Percentiles rank a stretch among this genome's conserved stretches.
These are phyloP conservation scores for Anisodus acutangulus DNA, from an alignment of 257 asterid genomes.

Conservation along the genomic window DNA sequence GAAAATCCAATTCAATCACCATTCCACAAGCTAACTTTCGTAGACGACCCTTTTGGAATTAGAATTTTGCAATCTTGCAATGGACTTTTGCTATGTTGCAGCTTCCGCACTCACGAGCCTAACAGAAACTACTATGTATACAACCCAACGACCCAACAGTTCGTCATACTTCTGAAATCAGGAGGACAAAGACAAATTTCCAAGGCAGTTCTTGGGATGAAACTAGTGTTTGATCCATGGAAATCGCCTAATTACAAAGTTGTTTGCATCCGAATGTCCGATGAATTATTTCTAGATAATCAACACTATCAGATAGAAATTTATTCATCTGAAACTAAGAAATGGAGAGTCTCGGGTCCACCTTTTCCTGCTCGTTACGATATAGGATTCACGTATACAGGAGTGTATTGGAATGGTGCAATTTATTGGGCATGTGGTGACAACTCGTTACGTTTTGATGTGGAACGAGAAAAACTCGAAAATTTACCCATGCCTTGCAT, in stretches of 20 bases:
- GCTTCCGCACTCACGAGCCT: not conserved
- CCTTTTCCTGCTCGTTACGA: slow-evolving; percentile 28
- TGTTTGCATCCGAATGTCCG: slow-evolving; percentile 31
- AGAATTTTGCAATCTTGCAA: slow-evolving; percentile 48
- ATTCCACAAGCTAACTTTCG: not conserved
- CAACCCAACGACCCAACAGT: slow-evolving; percentile 42
- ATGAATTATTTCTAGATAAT: not conserved
- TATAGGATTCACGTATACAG: not conserved
- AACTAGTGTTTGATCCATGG: slow-evolving; percentile 45
- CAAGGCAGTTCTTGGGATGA: slow-evolving; percentile 29
- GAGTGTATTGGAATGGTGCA: slow-evolving; percentile 15
- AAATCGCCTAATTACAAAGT: slow-evolving; percentile 39
- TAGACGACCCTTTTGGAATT: slow-evolving; percentile 21
- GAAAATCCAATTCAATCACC: not conserved
- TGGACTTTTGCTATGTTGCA: slow-evolving; percentile 42
- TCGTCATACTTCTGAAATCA: slow-evolving; percentile 36
- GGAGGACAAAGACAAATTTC: not conserved
- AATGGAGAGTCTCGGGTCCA: slow-evolving; percentile 38
- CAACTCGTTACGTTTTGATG: not conserved
- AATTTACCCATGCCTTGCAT: not conserved
- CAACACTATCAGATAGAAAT: slow-evolving; percentile 32
- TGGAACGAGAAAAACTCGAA: not conserved
- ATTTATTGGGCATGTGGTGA: not conserved
- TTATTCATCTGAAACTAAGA: slow-evolving; percentile 34
- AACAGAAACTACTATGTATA: slow-evolving; percentile 36